Evolutionary conservation across 192 early-diverging fungal genomes (phyloP), one percentile per base, ranked within the genome.

Genomic region (Gryganskiella cystojenkinii): DNA sequence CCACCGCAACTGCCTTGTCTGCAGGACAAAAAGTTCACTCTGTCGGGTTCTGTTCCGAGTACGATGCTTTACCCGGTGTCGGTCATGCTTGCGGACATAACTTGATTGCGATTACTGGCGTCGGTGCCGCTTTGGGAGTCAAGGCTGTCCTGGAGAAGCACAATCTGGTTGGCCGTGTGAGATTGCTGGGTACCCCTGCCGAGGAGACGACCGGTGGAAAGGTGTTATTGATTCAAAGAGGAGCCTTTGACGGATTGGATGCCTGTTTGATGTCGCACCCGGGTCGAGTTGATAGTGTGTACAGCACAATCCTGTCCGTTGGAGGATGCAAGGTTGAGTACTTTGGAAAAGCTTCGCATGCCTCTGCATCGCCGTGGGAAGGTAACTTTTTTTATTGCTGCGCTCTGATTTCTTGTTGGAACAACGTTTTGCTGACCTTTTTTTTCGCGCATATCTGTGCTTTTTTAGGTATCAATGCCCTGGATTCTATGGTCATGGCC

Each of bases 261-360:
- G 73, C 90, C 10, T 87, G 91, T 61, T 70, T 96, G 82, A 96
- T 96, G 93, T 70, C 90, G 34, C 95, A 96, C 80, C 94, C 95
- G n/a, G 70, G 85, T 44, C 67, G 82, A 55, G 45, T 58, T 24
- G 84, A 89, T 63, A 42, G 79, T 49, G 79, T 86, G 54, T 88
- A 86, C 75, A 55, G 61, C 34, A 70, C 50, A 3, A 71, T 84
- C 63, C 61, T 87, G 45, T 76, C 81, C 27, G 58, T 85, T 50
- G 49, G 82, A 57, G 69, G 55, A 42, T 65, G 89, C 28, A 30
- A 31, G 4, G 84, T 91, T 7, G 87, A 92, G 63, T 95, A 90
- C 71, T 88, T 88, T 82, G 93, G 93, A 25, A 89, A 85, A 61
- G 62, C 90, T 13, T 86, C 88, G 35, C 93, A 95, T 69, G 92